A percentile compares a stretch with the other conserved stretches of the same genome.
Conservation (phyloP, 768 basidiomycete species). For the Bullera alba region DNA sequence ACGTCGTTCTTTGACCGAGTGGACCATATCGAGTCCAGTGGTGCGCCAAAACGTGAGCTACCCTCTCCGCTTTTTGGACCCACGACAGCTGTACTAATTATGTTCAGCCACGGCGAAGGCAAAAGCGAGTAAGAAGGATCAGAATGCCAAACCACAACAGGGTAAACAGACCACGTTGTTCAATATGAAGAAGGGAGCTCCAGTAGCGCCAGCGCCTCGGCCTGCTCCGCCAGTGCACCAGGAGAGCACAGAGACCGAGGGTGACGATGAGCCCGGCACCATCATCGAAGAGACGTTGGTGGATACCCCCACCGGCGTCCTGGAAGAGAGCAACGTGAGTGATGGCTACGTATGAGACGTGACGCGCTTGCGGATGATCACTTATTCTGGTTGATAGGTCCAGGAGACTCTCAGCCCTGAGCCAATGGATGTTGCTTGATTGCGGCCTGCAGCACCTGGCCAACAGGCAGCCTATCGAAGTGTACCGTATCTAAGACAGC, state of each 20-base stretch:
- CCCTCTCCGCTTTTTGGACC: background rate
- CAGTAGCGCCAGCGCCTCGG: background rate
- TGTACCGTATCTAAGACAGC: too few relatives aligned
- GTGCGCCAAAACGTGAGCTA: slow-evolving; percentile 20
- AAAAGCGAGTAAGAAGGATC: background rate
- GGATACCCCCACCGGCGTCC: slow-evolving; percentile 3
- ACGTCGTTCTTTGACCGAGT: slow-evolving; percentile 45
- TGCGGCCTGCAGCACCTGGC: too few relatives aligned
- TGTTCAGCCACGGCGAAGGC: background rate
- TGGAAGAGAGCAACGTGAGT: slow-evolving; percentile 20
- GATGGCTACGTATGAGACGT: background rate
- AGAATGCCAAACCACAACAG: background rate
- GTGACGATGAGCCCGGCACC: slow-evolving; percentile 16
- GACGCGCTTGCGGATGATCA: background rate
- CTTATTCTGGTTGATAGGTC: slow-evolving; percentile 7
- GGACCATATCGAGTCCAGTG: slow-evolving; percentile 37
- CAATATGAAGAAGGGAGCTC: slow-evolving; percentile 13
- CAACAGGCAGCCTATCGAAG: too few relatives aligned
- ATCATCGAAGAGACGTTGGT: slow-evolving; percentile 6
- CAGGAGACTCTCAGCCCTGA: slow-evolving; percentile 22
- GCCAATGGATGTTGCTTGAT: slow-evolving; percentile 25
- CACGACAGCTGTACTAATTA: background rate
- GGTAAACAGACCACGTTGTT: slow-evolving; percentile 37
- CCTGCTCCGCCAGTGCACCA: slow-evolving; percentile 2
- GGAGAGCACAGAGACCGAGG: slow-evolving; percentile 15